Conservation (phyloP, 495 filamentous ascomycete genomes). For the Penicillium ochrochloron region DNA sequence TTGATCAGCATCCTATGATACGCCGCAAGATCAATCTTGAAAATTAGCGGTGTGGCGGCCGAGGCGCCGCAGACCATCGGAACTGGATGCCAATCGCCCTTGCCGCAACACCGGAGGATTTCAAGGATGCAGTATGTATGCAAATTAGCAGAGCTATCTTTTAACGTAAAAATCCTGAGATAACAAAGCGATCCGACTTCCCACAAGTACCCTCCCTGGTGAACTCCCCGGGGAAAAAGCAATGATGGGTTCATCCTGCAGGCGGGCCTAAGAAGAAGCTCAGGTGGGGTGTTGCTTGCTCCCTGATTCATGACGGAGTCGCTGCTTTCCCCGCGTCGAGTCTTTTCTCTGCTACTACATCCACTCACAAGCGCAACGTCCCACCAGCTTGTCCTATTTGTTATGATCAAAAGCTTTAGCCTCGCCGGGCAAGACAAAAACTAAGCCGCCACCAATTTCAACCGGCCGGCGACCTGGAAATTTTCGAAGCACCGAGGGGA, state of each 20-base stretch:
- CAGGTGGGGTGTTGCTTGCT: conserved; percentile 9
- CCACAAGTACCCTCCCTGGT: neutral
- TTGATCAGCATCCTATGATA: neutral
- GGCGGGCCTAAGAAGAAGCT: conserved; percentile 2
- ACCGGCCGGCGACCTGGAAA: neutral
- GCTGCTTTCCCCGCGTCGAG: conserved; percentile 14
- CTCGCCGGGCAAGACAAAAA: neutral
- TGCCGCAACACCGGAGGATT: neutral
- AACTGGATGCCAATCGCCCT: neutral
- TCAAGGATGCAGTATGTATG: conserved; percentile 1
- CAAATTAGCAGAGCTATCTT: neutral
- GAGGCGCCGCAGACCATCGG: neutral
- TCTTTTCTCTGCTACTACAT: neutral
- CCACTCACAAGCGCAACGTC: neutral
- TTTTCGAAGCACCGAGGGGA: neutral
- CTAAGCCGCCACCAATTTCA: neutral
- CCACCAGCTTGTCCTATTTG: neutral
- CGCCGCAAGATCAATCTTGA: neutral
- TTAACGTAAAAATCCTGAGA: neutral
- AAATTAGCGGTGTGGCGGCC: neutral
- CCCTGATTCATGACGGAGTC: conserved; percentile 1
- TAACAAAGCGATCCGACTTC: neutral
- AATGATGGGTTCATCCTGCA: neutral
- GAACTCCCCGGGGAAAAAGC: neutral
- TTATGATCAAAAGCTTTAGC: neutral